These are phyloP conservation scores for Cryphonectria parasitica DNA, from an alignment of 2,329 filamentous ascomycete genomes.

Conservation along the genomic window DNA sequence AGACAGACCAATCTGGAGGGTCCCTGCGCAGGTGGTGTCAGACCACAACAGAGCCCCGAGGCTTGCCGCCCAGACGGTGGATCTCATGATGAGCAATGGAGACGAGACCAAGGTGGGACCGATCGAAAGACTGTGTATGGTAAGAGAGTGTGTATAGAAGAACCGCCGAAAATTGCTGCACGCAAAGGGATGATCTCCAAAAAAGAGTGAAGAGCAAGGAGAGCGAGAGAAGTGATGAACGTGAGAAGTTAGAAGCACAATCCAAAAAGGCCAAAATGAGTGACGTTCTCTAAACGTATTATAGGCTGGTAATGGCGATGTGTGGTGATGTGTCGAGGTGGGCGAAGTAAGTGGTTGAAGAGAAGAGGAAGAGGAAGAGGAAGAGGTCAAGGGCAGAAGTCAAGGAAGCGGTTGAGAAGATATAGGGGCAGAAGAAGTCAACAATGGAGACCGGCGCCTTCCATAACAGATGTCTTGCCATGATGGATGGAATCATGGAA, in stretches of 20 bases:
- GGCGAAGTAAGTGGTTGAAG: conserved; percentile 9
- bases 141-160: conserved; percentile 21
- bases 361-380: conserved; percentile 16
- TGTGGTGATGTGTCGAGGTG: conserved; percentile 24
- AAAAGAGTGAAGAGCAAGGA: conserved; percentile 27
- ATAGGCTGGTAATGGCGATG: conserved; percentile 27
- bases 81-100: conserved; percentile 15
- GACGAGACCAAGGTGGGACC: not conserved
- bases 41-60: conserved; percentile 15
- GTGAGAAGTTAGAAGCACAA: conserved; percentile 24
- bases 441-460: not conserved
- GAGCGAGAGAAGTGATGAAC: conserved; percentile 1
- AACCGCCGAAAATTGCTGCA: conserved; percentile 31
- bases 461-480: not conserved
- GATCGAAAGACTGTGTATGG: conserved; percentile 8
- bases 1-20: conserved; percentile 7
- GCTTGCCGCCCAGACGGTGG: conserved; percentile 12
- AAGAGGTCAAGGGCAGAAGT: conserved; percentile 3
- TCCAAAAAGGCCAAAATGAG: conserved; percentile 30
- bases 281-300: conserved; percentile 32
- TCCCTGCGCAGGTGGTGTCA: not conserved
- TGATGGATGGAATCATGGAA: not conserved
- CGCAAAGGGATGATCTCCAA: conserved; percentile 30
- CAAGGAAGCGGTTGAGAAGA: not conserved
- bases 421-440: not conserved